These are phyloP conservation scores for Trichoderma gamsii DNA, from an alignment of 495 filamentous ascomycete species.

Conservation along the genomic window DNA sequence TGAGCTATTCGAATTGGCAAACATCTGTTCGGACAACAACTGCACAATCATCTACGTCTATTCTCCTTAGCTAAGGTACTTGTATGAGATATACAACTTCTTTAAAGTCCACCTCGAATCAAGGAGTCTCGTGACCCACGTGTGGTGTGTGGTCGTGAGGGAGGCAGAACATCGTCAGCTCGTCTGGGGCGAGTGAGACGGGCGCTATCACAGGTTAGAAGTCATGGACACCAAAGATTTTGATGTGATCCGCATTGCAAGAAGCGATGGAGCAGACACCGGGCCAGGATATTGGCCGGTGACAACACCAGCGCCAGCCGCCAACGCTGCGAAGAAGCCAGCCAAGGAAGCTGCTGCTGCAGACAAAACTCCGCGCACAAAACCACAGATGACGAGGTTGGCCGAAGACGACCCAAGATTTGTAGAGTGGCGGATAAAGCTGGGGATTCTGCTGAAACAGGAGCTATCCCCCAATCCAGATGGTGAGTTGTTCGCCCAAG, in stretches of 20 bases:
- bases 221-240: constrained; percentile 16
- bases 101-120: neutral
- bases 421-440: constrained; percentile 17
- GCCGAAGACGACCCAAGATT: constrained; percentile 17
- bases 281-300: constrained; percentile 18
- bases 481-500: constrained; percentile 3
- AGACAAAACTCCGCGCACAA: constrained; percentile 6
- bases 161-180: neutral
- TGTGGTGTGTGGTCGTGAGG: neutral
- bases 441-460: constrained; percentile 17
- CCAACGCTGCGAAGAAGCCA: neutral
- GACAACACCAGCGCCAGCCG: neutral
- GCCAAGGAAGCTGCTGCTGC: constrained; percentile 12
- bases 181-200: neutral
- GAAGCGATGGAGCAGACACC: constrained; percentile 16
- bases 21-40: neutral
- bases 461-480: constrained; percentile 17
- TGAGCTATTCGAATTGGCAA: neutral
- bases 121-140: neutral
- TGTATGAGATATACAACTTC: neutral
- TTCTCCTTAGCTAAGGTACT: neutral
- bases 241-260: constrained; percentile 13
- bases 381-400: constrained; percentile 16
- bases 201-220: neutral
- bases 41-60: neutral